Evolutionary conservation across 352 stramenopile genomes (phyloP).

Genomic region (Pythium utonaiense): DNA sequence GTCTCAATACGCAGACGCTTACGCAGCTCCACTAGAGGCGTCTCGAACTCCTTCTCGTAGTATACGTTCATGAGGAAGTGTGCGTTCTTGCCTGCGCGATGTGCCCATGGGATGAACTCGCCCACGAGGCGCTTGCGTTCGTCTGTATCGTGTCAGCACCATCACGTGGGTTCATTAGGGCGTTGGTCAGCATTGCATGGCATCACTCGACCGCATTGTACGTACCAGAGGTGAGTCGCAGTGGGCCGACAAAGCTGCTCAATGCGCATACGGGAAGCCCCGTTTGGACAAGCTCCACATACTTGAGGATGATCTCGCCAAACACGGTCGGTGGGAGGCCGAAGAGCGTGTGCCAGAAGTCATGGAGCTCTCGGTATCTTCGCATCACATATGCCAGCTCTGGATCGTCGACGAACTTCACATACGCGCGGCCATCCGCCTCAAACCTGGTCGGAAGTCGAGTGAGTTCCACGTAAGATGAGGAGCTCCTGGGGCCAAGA

Average conservation of each 20-base stretch:
- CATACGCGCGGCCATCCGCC: conserved; percentile 78
- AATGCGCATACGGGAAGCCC: conserved; percentile 93
- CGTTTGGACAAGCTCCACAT: conserved; percentile 96
- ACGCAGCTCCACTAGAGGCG: conserved; percentile 84
- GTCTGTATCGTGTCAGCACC: conserved; percentile 4
- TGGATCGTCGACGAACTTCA: conserved; percentile 90
- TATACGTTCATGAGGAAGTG: conserved; percentile 91
- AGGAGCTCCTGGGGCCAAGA: too few relatives aligned
- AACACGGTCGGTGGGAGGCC: conserved; percentile 92
- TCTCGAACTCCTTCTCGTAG: conserved; percentile 96
- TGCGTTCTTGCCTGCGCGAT: conserved; percentile 61
- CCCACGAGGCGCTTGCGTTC: conserved; percentile 79
- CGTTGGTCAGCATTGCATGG: too few relatives aligned
- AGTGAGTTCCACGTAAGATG: neutral
- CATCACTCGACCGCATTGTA: neutral
- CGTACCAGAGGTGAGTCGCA: conserved; percentile 66
- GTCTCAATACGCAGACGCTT: conserved; percentile 33
- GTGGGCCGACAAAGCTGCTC: conserved; percentile 86
- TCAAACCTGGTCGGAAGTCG: conserved; percentile 62
- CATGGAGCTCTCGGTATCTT: conserved; percentile 92
- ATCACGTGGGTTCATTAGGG: too few relatives aligned
- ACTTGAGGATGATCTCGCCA: conserved; percentile 96
- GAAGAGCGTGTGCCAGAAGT: conserved; percentile 97
- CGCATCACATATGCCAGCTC: conserved; percentile 97
- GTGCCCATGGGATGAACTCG: conserved; percentile 94